Percentiles rank a stretch among this genome's conserved stretches.
These are phyloP conservation scores for Panellus pusillus DNA, from an alignment of 768 basidiomycete species.

Conservation along the genomic window DNA sequence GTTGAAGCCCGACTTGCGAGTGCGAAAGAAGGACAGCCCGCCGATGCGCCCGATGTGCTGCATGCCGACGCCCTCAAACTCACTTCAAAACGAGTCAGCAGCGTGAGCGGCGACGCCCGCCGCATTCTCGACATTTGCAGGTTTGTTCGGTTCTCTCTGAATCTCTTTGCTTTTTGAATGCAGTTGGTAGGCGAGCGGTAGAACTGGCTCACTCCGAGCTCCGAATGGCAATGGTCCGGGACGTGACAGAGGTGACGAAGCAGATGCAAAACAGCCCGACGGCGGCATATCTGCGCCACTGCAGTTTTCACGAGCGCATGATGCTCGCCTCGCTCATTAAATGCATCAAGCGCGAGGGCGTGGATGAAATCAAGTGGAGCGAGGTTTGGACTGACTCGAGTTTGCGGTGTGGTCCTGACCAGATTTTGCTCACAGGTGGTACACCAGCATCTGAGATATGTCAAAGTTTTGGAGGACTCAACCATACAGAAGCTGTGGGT, in stretches of 20 bases:
- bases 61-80: conserved; percentile 76
- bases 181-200: conserved; percentile 64
- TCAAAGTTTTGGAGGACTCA: conserved; percentile 65
- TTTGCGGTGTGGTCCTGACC: conserved; percentile 1
- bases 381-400: conserved; percentile 49
- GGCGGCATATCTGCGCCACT: conserved; percentile 76
- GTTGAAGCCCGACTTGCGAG: conserved; percentile 77
- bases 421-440: conserved; percentile 48
- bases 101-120: conserved; percentile 92
- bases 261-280: conserved; percentile 92
- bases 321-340: conserved; percentile 84
- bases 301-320: conserved; percentile 85
- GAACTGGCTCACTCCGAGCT: conserved; percentile 64
- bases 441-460: conserved; percentile 73
- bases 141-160: conserved; percentile 36
- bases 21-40: conserved; percentile 50
- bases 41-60: conserved; percentile 50
- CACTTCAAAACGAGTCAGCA: conserved; percentile 68
- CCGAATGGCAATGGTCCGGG: conserved; percentile 60
- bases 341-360: conserved; percentile 79
- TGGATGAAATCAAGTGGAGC: conserved; percentile 85
- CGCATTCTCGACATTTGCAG: conserved; percentile 92
- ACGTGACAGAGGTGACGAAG: conserved; percentile 77
- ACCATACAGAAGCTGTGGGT: conserved; percentile 33
- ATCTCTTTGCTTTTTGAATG: background rate